A percentile compares a stretch with the other conserved stretches of the same genome.
phyloP scores from a whole-genome alignment of 179 eudicot species.

The Gypsophila paniculata region DNA sequence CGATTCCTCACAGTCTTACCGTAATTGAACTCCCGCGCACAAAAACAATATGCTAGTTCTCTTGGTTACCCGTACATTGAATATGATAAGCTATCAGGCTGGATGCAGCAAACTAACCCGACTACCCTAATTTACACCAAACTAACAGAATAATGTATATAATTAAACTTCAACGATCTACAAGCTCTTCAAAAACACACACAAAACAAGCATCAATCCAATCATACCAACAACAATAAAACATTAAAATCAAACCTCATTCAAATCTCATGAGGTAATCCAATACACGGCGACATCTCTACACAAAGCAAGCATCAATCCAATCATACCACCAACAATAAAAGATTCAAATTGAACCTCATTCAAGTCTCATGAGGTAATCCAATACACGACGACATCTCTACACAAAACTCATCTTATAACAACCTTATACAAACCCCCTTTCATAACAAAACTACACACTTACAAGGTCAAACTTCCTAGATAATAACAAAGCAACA shows the following conservation, averaged over 20 bases:
- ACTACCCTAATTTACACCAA: not conserved
- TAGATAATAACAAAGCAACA: not conserved
- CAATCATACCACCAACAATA: not conserved
- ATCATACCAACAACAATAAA: not conserved
- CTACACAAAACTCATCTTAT: constrained; percentile 1
- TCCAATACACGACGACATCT: not conserved
- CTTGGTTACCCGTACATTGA: too few relatives aligned
- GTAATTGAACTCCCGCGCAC: too few relatives aligned
- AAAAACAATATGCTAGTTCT: too few relatives aligned
- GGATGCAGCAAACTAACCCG: constrained; percentile 7
- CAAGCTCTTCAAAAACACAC: not conserved
- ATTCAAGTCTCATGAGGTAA: not conserved
- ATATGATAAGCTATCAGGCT: not conserved
- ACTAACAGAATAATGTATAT: not conserved
- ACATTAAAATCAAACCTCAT: not conserved
- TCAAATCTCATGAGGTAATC: not conserved
- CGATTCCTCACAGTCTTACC: too few relatives aligned
- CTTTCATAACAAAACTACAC: not conserved
- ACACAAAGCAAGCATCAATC: constrained; percentile 8
- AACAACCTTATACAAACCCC: constrained; percentile 1
- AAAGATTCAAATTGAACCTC: not conserved
- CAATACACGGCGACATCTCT: not conserved
- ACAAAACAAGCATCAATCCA: constrained; percentile 11
- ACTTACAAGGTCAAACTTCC: not conserved
- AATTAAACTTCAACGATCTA: not conserved